Conservation (phyloP, 2,329 filamentous ascomycete species). For the Xylariaceae sp. region DNA sequence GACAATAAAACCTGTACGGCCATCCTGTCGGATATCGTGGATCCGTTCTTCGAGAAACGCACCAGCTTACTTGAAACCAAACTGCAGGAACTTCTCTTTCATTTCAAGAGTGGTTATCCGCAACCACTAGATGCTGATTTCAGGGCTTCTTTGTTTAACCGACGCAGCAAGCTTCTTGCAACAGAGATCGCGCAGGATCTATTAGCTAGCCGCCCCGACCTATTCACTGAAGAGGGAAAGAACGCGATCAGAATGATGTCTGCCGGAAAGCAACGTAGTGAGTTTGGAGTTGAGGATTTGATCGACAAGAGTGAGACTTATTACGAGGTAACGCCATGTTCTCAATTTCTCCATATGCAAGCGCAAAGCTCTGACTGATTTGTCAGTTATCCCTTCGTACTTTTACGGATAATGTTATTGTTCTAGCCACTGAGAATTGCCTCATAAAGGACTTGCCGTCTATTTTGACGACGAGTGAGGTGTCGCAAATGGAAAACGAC, state of each 20-base stretch:
- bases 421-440: conserved; percentile 35
- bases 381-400: conserved; percentile 26
- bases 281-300: conserved; percentile 36
- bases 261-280: conserved; percentile 10
- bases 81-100: conserved; percentile 37
- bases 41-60: conserved; percentile 28
- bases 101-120: conserved; percentile 34
- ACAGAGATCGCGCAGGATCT: conserved; percentile 15
- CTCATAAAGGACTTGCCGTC: conserved; percentile 32
- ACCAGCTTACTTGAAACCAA: conserved; percentile 30
- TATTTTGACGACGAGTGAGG: conserved; percentile 30
- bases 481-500: conserved; percentile 30
- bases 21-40: conserved; percentile 22
- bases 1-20: conserved; percentile 22
- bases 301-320: conserved; percentile 44
- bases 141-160: conserved; percentile 11
- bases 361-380: neutral
- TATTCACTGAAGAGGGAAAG: conserved; percentile 23
- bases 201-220: conserved; percentile 18
- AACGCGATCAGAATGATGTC: conserved; percentile 10
- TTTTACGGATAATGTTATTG: conserved; percentile 36
- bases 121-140: conserved; percentile 34
- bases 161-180: conserved; percentile 12
- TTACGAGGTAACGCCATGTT: conserved; percentile 44
- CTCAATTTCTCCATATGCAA: neutral